Evolutionary conservation across 2,329 filamentous ascomycete genomes (phyloP).

Genomic region (Penicillium sp.): DNA sequence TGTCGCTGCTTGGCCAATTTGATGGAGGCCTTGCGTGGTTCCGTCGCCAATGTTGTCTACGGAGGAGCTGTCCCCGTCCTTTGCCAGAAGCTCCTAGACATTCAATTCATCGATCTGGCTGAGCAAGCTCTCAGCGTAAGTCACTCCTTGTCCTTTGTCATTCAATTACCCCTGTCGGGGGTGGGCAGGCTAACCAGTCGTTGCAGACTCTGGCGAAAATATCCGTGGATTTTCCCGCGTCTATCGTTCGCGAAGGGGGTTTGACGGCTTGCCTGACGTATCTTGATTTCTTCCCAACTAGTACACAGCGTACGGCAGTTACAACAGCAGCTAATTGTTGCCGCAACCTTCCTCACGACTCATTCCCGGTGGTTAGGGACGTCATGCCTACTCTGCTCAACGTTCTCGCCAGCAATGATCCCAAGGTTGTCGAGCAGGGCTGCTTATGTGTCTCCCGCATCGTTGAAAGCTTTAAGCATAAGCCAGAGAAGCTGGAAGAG

Average conservation of each 20-base stretch:
- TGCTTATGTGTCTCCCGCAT: constrained; percentile 92
- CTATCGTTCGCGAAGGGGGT: constrained; percentile 90
- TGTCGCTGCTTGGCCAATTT: constrained; percentile 92
- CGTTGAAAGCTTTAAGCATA: constrained; percentile 90
- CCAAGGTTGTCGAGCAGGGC: constrained; percentile 92
- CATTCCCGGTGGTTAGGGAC: constrained; percentile 80
- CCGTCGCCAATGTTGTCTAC: constrained; percentile 91
- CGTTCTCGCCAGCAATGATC: constrained; percentile 83
- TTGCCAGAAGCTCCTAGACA: constrained; percentile 89
- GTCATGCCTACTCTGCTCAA: constrained; percentile 93
- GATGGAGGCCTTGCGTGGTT: constrained; percentile 91
- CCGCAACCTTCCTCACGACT: constrained; percentile 88
- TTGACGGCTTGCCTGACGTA: constrained; percentile 92
- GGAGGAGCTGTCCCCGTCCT: constrained; percentile 90
- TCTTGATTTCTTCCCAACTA: constrained; percentile 94
- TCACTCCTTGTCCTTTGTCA: no score
- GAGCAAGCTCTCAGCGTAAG: constrained; percentile 93
- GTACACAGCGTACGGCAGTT: constrained; percentile 90
- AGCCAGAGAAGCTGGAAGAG: constrained; percentile 79
- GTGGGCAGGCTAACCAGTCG: no score
- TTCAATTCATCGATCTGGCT: constrained; percentile 91
- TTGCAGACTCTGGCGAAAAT: constrained; percentile 98
- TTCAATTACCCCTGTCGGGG: no score
- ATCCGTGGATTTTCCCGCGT: constrained; percentile 85
- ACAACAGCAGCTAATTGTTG: constrained; percentile 97